Evolutionary conservation across 148 eudicot genomes (phyloP), one percentile per base, ranked within the genome.

Genomic region (Linanthus parryae): DNA sequence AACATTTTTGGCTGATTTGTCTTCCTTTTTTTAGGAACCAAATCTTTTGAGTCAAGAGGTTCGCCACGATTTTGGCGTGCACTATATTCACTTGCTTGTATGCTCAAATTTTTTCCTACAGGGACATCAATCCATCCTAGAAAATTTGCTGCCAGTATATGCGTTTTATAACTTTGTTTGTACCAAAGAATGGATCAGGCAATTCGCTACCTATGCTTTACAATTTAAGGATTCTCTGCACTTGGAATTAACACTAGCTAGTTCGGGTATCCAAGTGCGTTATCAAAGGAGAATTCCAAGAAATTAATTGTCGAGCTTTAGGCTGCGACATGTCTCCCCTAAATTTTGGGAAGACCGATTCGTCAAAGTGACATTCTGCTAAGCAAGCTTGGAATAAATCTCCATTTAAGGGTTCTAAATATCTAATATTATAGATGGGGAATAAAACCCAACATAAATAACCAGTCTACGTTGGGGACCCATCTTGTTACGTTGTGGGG

Each of bases 391-490:
- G 26, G 7, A 48, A 48, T 11, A 27, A 25, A 48, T 27, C 34
- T 22, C 35, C 0, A 2, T 0, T 27, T 6, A 26, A 26, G 2
- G 11, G 52, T 48, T 48, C 52, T 14, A 48, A 20, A 26, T 48
- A 48, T 48, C 18, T 48, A 27, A 26, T 48, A n/a, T n/a, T n/a
- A 48, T 15, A 3, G 19, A 25, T 14, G 18, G 33, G 8, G 21
- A 48, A 17, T 48, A 17, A 48, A 26, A 48, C 13, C 33, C 52
- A 27, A 48, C 35, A 48, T 48, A 48, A n/a, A n/a, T 27, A 1
- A 33, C 52, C 2, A 48, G 17, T 2, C 34, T 12, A 26, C 18
- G 10, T 48, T 48, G 35, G 6, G 22, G 17, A 28, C 36, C 52
- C n/a, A n/a, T 24, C 16, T 48, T 48, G n/a, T 33, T 48, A 9